Conservation (phyloP, 2,329 filamentous ascomycete genomes). For the Xylogone sp. region DNA sequence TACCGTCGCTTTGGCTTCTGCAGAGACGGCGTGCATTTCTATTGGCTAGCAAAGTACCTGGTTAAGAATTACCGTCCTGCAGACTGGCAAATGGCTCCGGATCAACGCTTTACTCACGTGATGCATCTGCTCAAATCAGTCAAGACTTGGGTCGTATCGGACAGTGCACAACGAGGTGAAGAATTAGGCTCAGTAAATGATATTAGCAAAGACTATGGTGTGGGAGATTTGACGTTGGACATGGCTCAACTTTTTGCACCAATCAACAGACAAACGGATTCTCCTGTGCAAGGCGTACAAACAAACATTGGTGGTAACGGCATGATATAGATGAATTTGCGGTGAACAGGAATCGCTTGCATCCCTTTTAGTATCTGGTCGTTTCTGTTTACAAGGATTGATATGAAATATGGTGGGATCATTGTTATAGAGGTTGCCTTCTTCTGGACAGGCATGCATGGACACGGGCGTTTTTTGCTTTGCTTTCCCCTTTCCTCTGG, state of each 20-base stretch:
- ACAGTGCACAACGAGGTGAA: conserved; percentile 62
- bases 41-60: conserved; percentile 65
- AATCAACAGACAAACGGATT: conserved; percentile 40
- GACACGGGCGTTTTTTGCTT: conserved; percentile 18
- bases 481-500: conserved; percentile 1
- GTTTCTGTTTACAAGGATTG: not conserved
- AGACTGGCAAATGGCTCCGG: conserved; percentile 53
- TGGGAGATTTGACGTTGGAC: conserved; percentile 61
- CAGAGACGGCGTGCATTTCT: conserved; percentile 68
- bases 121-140: conserved; percentile 59
- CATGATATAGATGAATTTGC: conserved; percentile 14
- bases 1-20: conserved; percentile 64
- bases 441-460: conserved; percentile 15
- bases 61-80: conserved; percentile 52
- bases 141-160: conserved; percentile 56
- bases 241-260: conserved; percentile 70
- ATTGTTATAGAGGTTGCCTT: conserved; percentile 14
- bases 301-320: conserved; percentile 18
- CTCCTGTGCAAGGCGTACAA: conserved; percentile 26
- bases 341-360: not conserved
- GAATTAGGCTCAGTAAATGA: conserved; percentile 65
- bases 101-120: conserved; percentile 56
- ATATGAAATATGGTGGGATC: conserved; percentile 9
- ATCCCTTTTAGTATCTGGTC: not conserved
- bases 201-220: conserved; percentile 64